These are phyloP conservation scores for Pyricularia pennisetigena DNA, from an alignment of 2,329 filamentous ascomycete genomes.

Conservation along the genomic window DNA sequence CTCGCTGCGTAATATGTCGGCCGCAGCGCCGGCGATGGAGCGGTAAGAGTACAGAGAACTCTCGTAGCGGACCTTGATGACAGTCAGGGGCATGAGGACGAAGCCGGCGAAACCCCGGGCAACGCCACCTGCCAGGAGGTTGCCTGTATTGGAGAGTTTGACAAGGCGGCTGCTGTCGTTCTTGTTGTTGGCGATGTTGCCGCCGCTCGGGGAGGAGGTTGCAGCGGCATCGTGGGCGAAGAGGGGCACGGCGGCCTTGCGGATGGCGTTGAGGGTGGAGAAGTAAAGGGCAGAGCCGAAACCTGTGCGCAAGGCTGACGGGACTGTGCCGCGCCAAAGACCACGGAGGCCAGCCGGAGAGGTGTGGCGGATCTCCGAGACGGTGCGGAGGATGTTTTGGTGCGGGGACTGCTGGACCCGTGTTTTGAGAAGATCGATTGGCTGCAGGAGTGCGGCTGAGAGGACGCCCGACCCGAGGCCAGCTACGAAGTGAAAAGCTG, in stretches of 20 bases:
- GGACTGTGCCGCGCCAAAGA: conserved; percentile 88
- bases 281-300: conserved; percentile 94
- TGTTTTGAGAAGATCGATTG: conserved; percentile 92
- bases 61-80: conserved; percentile 95
- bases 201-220: background rate
- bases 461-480: conserved; percentile 80
- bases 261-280: conserved; percentile 72
- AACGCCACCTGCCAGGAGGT: conserved; percentile 73
- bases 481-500: conserved; percentile 78
- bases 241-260: conserved; percentile 47
- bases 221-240: conserved; percentile 14
- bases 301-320: conserved; percentile 87
- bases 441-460: conserved; percentile 85
- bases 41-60: conserved; percentile 76
- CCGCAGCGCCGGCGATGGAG: conserved; percentile 61
- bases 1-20: conserved; percentile 63
- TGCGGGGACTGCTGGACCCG: conserved; percentile 80
- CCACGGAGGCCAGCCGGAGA: conserved; percentile 24
- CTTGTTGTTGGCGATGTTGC: conserved; percentile 4
- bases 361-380: conserved; percentile 54
- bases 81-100: conserved; percentile 88
- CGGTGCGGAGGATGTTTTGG: conserved; percentile 56
- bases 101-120: conserved; percentile 83
- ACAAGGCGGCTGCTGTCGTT: conserved; percentile 62
- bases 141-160: conserved; percentile 73